A percentile compares a stretch with the other conserved stretches of the same genome.
Evolutionary conservation across 306 rosid species (phyloP).

Genomic region (Aeschynomene evenia): DNA sequence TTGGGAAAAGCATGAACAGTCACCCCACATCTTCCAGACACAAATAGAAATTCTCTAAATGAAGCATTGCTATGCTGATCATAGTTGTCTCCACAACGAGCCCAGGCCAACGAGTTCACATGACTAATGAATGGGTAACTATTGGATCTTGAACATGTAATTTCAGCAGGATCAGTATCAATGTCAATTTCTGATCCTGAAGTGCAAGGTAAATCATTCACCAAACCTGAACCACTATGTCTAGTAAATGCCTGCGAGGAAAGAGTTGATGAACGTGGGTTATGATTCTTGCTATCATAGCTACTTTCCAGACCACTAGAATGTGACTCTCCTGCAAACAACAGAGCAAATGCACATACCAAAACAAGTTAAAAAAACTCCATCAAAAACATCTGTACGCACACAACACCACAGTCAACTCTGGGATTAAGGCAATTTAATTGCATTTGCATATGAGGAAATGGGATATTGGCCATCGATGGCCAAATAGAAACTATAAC

Average conservation of each 20-base stretch:
- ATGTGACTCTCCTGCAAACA: slow-evolving; percentile 52
- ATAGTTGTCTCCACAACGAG: slow-evolving; percentile 62
- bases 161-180: slow-evolving; percentile 40
- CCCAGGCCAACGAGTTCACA: slow-evolving; percentile 85
- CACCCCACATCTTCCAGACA: slow-evolving; percentile 77
- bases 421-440: not conserved
- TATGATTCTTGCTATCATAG: slow-evolving; percentile 31
- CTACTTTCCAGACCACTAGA: slow-evolving; percentile 33
- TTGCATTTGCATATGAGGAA: not conserved
- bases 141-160: slow-evolving; percentile 43
- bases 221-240: slow-evolving; percentile 38
- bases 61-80: slow-evolving; percentile 60
- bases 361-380: slow-evolving; percentile 12
- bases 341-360: slow-evolving; percentile 16
- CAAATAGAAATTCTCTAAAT: slow-evolving; percentile 77
- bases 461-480: not conserved
- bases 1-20: slow-evolving; percentile 75
- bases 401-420: not conserved
- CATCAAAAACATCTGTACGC: slow-evolving; percentile 5
- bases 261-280: slow-evolving; percentile 39
- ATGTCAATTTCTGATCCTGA: slow-evolving; percentile 43
- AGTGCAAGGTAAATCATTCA: slow-evolving; percentile 47
- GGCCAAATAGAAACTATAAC: slow-evolving; percentile 8
- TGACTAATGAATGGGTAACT: slow-evolving; percentile 61
- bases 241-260: slow-evolving; percentile 33